phyloP scores from a whole-genome alignment of 768 basidiomycete genomes.

The Austroboletus eburneus region DNA sequence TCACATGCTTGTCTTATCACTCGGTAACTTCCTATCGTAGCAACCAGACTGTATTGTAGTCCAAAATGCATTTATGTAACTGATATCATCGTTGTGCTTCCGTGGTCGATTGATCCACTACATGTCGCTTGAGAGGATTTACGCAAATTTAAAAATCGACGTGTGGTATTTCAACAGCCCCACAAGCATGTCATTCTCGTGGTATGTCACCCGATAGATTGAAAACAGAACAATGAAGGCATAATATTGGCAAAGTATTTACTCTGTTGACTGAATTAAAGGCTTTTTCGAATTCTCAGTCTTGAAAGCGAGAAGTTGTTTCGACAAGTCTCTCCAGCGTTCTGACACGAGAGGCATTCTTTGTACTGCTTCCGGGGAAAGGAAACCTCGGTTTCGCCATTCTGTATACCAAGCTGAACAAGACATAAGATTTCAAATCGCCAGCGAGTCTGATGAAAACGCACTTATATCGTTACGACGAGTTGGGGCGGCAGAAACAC shows the following conservation, averaged over 20 bases:
- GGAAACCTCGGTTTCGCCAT: slow-evolving; percentile 69
- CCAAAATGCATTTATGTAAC: no score
- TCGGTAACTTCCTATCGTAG: no score
- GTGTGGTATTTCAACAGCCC: no score
- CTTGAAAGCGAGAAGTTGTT: slow-evolving; percentile 55
- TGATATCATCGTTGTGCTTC: no score
- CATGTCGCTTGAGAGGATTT: no score
- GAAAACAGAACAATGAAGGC: slow-evolving; percentile 32
- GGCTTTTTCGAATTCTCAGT: slow-evolving; percentile 28
- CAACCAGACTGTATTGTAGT: no score
- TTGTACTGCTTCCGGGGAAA: slow-evolving; percentile 56
- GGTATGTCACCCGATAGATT: slow-evolving; percentile 59
- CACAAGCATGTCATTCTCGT: no score
- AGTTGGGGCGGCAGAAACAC: slow-evolving; percentile 74
- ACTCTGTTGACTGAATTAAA: slow-evolving; percentile 17
- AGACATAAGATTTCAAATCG: slow-evolving; percentile 1
- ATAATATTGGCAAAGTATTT: slow-evolving; percentile 12
- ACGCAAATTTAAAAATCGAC: no score
- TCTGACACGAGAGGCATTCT: slow-evolving; percentile 63
- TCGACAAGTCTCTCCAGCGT: slow-evolving; percentile 63
- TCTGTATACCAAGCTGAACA: slow-evolving; percentile 72
- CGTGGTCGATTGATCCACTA: no score
- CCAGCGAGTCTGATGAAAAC: slow-evolving; percentile 26
- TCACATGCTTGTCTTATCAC: no score
- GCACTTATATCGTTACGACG: slow-evolving; percentile 79